Base-by-base conservation (phyloP, 345 rosid species). In the Eucalyptus coolabah region DNA sequence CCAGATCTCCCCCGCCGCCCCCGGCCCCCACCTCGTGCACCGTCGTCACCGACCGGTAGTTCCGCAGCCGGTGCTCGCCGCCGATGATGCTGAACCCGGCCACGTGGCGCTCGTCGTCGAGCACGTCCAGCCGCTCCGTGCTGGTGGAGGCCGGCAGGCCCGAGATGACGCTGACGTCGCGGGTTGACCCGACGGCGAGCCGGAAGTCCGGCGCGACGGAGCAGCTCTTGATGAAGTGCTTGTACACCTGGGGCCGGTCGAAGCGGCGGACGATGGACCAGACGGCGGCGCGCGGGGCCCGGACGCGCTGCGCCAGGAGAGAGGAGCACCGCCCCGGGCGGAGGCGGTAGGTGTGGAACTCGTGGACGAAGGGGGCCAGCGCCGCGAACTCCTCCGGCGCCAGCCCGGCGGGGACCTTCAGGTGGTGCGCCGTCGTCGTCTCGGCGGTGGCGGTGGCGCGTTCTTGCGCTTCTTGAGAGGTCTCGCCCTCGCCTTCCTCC, bases 221-320 rank as follows among this genome's bases (percentile, higher is more conserved):
- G 91, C 91, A 90, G 86, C 90, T 88, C 89, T 90, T 90, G 87
- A 90, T 90, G 91, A 90, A 90, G 89, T 90, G 90, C 87, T 90
- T 90, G 91, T 90, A 90, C n/a, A 72, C 88, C 89, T 90, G 91
- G 53, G 91, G 91, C 59, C n/a, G 16, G 91, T 90, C 91, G 90
- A 90, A 90, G 72, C 90, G 91, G 50, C 91, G 91, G 86, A 88
- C 80, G 80, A 90, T 54, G 88, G 91, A 45, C 91, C 91, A 90
- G 12, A 90, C 91, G 81, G 87, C 67, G 49, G 90, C 86, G 28
- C 30, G 88, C 5, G 91, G 88, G 16, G 90, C 91, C 30, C 47
- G 86, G 91, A 88, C 49, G 65, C 86, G 86, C 89, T 90, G 91
- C 44, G 56, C 91, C 26, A 86, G 90, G 67, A 88, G 89, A 26